These are phyloP conservation scores for Hydnum rufescens DNA, from an alignment of 768 basidiomycete species.

Conservation along the genomic window DNA sequence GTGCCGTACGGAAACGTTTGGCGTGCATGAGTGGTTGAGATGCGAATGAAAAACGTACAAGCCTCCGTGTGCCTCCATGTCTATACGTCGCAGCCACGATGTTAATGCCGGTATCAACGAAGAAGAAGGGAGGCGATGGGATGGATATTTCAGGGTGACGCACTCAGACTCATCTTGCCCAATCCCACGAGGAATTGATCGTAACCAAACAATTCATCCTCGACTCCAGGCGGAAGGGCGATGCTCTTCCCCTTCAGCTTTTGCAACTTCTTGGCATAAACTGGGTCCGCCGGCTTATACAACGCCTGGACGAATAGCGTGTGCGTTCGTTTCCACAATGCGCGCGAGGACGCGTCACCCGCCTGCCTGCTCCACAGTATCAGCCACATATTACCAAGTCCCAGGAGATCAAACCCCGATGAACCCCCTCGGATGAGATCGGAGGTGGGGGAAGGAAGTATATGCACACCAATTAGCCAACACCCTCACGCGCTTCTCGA, in stretches of 20 bases:
- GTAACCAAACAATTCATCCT: slow-evolving; percentile 47
- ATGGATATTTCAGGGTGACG: slow-evolving; percentile 21
- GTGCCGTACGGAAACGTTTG: slow-evolving; percentile 64
- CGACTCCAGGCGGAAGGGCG: slow-evolving; percentile 27
- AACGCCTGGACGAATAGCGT: slow-evolving; percentile 41
- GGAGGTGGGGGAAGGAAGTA: background rate
- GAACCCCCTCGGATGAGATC: slow-evolving; percentile 17
- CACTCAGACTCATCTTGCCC: slow-evolving; percentile 66
- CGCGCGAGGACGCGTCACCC: slow-evolving; percentile 2
- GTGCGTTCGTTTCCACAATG: slow-evolving; percentile 44
- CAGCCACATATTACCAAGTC: background rate
- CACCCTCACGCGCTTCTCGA: slow-evolving; percentile 36
- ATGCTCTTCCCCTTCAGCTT: slow-evolving; percentile 26
- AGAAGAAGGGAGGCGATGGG: slow-evolving; percentile 4
- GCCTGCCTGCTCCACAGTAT: slow-evolving; percentile 11
- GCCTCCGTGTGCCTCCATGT: slow-evolving; percentile 73
- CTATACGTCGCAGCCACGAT: slow-evolving; percentile 18
- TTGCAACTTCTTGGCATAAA: slow-evolving; percentile 33
- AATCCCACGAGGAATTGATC: slow-evolving; percentile 53
- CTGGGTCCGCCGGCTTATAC: slow-evolving; percentile 29
- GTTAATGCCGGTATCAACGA: background rate
- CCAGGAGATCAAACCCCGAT: slow-evolving; percentile 11
- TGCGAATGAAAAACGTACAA: slow-evolving; percentile 74
- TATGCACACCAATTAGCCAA: slow-evolving; percentile 15
- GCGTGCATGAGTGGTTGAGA: slow-evolving; percentile 67